Evolutionary conservation across 441 rosid genomes (phyloP).

Genomic region (Pelargonium citronellum): DNA sequence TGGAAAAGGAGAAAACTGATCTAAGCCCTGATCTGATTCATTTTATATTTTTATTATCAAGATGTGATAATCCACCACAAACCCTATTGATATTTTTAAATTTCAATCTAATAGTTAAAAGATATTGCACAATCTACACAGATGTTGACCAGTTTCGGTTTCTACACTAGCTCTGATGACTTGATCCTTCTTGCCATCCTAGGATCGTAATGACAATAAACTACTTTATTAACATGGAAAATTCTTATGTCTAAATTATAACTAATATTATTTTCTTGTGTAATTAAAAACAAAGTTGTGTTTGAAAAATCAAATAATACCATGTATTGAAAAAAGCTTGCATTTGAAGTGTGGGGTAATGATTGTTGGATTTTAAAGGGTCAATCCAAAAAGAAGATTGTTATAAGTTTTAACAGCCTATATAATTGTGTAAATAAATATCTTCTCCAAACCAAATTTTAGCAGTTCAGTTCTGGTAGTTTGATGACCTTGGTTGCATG

Average conservation of each 20-base stretch:
- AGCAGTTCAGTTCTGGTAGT: neutral
- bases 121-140: neutral
- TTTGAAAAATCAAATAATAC: too few species aligned
- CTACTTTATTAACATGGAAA: neutral
- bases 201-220: neutral
- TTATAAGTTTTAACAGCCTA: neutral
- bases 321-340: neutral
- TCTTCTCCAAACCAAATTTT: neutral
- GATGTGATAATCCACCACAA: neutral
- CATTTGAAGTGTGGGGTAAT: neutral
- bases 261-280: neutral
- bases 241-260: neutral
- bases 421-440: neutral
- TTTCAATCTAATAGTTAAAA: constrained; percentile 1
- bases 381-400: neutral
- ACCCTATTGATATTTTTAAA: neutral
- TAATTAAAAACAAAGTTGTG: neutral
- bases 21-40: neutral
- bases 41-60: neutral
- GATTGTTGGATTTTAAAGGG: neutral
- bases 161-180: neutral
- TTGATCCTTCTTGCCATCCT: neutral
- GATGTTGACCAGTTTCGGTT: neutral
- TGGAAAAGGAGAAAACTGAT: neutral
- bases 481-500: neutral